Evolutionary conservation across 108 stramenopile genomes (phyloP).

Genomic region (Cyclotella atomus): DNA sequence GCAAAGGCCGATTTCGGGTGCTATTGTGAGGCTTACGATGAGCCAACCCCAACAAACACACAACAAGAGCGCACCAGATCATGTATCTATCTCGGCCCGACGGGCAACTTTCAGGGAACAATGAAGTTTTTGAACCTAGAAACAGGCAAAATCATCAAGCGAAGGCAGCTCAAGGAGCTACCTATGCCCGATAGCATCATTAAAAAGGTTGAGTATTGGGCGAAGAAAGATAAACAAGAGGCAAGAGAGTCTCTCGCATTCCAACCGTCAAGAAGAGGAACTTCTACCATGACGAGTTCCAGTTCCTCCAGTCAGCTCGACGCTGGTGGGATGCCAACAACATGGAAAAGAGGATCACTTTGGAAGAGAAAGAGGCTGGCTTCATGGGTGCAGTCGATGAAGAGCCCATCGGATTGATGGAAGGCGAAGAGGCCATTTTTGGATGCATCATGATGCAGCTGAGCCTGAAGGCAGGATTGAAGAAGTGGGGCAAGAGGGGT

Average conservation of each 20-base stretch:
- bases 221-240: slow-evolving; percentile 4
- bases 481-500: slow-evolving; percentile 3
- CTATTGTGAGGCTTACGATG: slow-evolving; percentile 3
- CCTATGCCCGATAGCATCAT: slow-evolving; percentile 22
- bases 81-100: slow-evolving; percentile 13
- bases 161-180: background rate
- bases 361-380: no score
- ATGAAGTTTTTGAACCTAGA: slow-evolving; percentile 7
- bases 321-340: background rate
- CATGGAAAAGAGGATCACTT: background rate
- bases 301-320: background rate
- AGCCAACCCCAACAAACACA: slow-evolving; percentile 14
- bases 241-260: background rate
- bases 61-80: background rate
- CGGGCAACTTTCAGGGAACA: slow-evolving; percentile 21
- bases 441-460: slow-evolving; percentile 14
- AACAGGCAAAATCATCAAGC: background rate
- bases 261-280: background rate
- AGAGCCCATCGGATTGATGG: background rate
- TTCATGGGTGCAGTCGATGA: background rate
- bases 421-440: background rate
- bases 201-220: background rate
- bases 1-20: background rate
- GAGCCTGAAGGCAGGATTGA: slow-evolving; percentile 8
- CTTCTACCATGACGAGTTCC: background rate